A percentile compares a stretch with the other conserved stretches of the same genome.
Conservation (phyloP, 106 monocot genomes). For the Apostasia shenzhenica region DNA sequence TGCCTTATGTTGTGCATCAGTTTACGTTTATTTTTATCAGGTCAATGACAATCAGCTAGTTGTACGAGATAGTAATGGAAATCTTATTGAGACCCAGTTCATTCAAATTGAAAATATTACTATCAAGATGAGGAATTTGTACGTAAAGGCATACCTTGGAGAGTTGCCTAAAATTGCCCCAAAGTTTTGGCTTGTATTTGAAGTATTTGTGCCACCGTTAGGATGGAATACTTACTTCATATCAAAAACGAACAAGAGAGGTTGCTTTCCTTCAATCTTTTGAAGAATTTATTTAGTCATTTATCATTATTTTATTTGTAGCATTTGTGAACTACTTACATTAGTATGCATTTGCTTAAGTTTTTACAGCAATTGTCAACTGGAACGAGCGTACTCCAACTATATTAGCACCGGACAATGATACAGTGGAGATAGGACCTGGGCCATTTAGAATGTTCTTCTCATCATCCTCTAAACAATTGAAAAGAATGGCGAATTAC, state of each 20-base stretch:
- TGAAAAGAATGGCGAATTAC: constrained; percentile 40
- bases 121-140: constrained; percentile 37
- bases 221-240: constrained; percentile 83
- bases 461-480: constrained; percentile 51
- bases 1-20: too few species aligned
- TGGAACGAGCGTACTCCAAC: constrained; percentile 18
- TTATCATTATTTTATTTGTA: neutral
- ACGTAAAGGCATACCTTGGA: constrained; percentile 74
- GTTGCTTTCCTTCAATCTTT: constrained; percentile 10
- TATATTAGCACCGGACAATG: constrained; percentile 24
- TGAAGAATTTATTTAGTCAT: neutral
- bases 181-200: constrained; percentile 75
- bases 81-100: constrained; percentile 37
- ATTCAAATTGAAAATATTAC: constrained; percentile 60
- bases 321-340: neutral
- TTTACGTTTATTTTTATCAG: constrained; percentile 17
- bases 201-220: constrained; percentile 58
- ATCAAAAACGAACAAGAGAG: constrained; percentile 35
- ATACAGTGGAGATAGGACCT: constrained; percentile 50
- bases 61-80: constrained; percentile 60
- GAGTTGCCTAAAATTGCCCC: constrained; percentile 33
- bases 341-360: neutral
- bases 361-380: constrained; percentile 6
- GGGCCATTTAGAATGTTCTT: constrained; percentile 65
- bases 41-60: constrained; percentile 48